A percentile compares a stretch with the other conserved stretches of the same genome.
These are phyloP conservation scores for Amylostereum areolatum DNA, from an alignment of 1,284 basidiomycete species.

Conservation along the genomic window DNA sequence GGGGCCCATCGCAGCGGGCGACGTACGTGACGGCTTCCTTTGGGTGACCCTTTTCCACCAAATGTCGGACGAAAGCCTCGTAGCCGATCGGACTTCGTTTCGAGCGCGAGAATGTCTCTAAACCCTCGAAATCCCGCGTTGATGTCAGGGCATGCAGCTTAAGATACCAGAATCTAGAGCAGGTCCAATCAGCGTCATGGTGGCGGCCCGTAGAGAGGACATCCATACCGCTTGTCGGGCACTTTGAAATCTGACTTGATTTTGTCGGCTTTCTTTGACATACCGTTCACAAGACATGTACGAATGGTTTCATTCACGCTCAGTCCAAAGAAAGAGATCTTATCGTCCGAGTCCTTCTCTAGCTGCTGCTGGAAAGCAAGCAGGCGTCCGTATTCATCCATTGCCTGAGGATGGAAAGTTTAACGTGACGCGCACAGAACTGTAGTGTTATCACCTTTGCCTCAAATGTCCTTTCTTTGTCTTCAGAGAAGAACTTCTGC, in stretches of 20 bases:
- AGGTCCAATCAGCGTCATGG: neutral
- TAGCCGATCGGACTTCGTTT: conserved; percentile 94
- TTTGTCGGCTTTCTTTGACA: conserved; percentile 84
- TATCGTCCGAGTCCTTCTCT: conserved; percentile 80
- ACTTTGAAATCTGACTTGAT: conserved; percentile 85
- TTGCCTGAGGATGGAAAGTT: conserved; percentile 52
- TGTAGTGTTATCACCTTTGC: conserved; percentile 58
- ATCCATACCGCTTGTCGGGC: conserved; percentile 74
- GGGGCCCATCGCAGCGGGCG: conserved; percentile 76
- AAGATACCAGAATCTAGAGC: conserved; percentile 83
- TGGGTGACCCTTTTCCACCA: conserved; percentile 64
- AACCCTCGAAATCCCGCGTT: conserved; percentile 76
- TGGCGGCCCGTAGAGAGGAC: neutral
- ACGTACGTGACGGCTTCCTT: conserved; percentile 77
- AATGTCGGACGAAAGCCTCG: conserved; percentile 84
- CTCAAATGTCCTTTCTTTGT: conserved; percentile 87
- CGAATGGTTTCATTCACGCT: conserved; percentile 83
- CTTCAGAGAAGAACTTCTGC: conserved; percentile 90
- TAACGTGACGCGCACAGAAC: neutral
- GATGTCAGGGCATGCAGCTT: conserved; percentile 80
- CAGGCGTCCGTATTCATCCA: conserved; percentile 80
- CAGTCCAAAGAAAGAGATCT: conserved; percentile 70
- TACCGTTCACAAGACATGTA: conserved; percentile 67
- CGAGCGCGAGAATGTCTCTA: conserved; percentile 79
- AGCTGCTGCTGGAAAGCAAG: conserved; percentile 79